Conservation (phyloP, 768 basidiomycete genomes). For the Pulveroboletus frians region DNA sequence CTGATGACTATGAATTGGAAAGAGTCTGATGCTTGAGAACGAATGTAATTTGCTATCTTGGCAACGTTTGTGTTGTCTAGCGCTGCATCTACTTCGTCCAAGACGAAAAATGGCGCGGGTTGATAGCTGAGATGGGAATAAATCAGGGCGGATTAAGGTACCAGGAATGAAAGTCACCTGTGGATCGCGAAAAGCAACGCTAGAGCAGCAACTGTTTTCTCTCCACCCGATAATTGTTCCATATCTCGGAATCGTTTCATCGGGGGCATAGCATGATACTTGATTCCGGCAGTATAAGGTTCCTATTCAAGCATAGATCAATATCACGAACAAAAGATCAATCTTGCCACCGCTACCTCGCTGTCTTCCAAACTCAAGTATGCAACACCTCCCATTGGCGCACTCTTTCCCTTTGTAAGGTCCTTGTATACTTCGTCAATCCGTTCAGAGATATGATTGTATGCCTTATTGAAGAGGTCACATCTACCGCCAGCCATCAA, state of each 20-base stretch:
- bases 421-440: conserved; percentile 98
- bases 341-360: conserved; percentile 57
- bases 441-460: conserved; percentile 89
- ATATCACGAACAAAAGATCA: conserved; percentile 6
- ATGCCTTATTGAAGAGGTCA: conserved; percentile 93
- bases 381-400: conserved; percentile 93
- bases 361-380: conserved; percentile 94
- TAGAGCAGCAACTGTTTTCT: conserved; percentile 98
- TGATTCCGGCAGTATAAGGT: conserved; percentile 84
- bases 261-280: conserved; percentile 99
- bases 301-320: conserved; percentile 43
- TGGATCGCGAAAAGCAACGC: conserved; percentile 96
- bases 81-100: conserved; percentile 98
- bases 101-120: conserved; percentile 94
- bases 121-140: conserved; percentile 61
- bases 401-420: conserved; percentile 89
- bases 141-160: background rate
- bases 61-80: conserved; percentile 98
- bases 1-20: conserved; percentile 99
- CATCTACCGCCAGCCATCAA: conserved; percentile 34
- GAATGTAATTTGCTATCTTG: conserved; percentile 91
- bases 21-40: conserved; percentile 69
- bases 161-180: conserved; percentile 45
- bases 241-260: conserved; percentile 99
- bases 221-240: conserved; percentile 97